A percentile compares a stretch with the other conserved stretches of the same genome.
Conservation (phyloP, 2,329 filamentous ascomycete genomes). For the Fusarium dimerum region DNA sequence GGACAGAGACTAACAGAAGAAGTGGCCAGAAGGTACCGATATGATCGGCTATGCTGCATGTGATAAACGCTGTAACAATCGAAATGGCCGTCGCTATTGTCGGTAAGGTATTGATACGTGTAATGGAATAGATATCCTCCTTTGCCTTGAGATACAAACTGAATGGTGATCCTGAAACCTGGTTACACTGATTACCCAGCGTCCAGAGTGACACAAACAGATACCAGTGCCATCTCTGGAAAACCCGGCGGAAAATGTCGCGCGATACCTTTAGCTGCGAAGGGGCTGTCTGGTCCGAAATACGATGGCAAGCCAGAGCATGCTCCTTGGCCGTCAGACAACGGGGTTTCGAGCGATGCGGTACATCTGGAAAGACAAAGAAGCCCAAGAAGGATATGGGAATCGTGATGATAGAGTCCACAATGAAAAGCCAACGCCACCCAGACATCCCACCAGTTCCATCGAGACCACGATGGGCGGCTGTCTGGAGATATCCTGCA, state of each 20-base stretch:
- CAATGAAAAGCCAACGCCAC: slow-evolving; percentile 54
- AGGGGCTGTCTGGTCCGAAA: slow-evolving; percentile 30
- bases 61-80: slow-evolving; percentile 36
- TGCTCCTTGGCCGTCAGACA: slow-evolving; percentile 33
- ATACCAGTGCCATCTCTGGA: slow-evolving; percentile 42
- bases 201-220: slow-evolving; percentile 40
- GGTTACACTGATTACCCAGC: slow-evolving; percentile 40
- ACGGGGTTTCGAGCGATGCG: slow-evolving; percentile 32
- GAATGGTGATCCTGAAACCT: slow-evolving; percentile 37
- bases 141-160: slow-evolving; percentile 43
- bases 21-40: slow-evolving; percentile 38
- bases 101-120: slow-evolving; percentile 42
- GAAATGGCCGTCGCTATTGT: slow-evolving; percentile 41
- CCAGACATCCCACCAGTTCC: slow-evolving; percentile 44
- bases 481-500: slow-evolving; percentile 50
- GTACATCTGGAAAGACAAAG: slow-evolving; percentile 34
- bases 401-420: slow-evolving; percentile 59
- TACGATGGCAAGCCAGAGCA: slow-evolving; percentile 33
- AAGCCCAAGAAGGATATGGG: slow-evolving; percentile 53
- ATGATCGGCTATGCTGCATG: slow-evolving; percentile 36
- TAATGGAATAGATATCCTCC: slow-evolving; percentile 38
- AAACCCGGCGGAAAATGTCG: slow-evolving; percentile 38
- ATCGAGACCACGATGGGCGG: slow-evolving; percentile 54
- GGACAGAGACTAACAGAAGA: slow-evolving; percentile 32
- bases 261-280: slow-evolving; percentile 34